Base-by-base conservation (phyloP, 2,329 filamentous ascomycete genomes). In the Graphilbum ipis-grandicollis region DNA sequence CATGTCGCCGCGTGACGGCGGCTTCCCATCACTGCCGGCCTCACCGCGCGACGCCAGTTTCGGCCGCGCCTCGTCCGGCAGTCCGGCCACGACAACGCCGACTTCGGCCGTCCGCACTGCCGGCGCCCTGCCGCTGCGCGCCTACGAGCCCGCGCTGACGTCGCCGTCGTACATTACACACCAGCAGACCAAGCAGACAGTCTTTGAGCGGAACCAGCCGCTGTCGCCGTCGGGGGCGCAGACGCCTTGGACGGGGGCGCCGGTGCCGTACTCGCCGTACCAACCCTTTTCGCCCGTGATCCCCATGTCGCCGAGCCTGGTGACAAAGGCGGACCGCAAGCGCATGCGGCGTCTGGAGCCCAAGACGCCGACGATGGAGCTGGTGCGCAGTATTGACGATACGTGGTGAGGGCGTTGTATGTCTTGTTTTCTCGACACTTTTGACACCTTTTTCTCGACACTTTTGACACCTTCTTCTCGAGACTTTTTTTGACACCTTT, bases 281-380 rank as follows among this genome's bases (percentile, higher is more conserved):
- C 81, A 86, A 60, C 81, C 81, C 1, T 81, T 76, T 51, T 79
- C 76, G 7, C 79, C 80, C 1, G 63, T 81, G 34, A 67, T 84
- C 35, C 81, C 81, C 1, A 71, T 86, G 34, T 85, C 81, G 22
- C 79, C 81, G n/a, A 72, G 71, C 17, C 57, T 88, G 33, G 73
- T 82, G 14, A 82, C 74, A 19, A 72, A 66, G 53, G 68, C 71
- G 43, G 79, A 86, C 50, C 59, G 79, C 21, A 83, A 77, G 65
- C 63, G 68, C 51, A 75, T 73, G 64, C 71, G 63, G 61, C 72
- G 66, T 51, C 55, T 74, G 50, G 65, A 74, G 46, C 71, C 70
- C 40, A 72, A 73, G 58, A 75, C 70, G 35, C 74, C 73, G 4
- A 70, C 71, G 0, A 45, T 69, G 50, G 62, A 71, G 47, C 66